Evolutionary conservation across 2,329 filamentous ascomycete genomes (phyloP), one percentile per base, ranked within the genome.

Genomic region (Aspergillus nomiae): DNA sequence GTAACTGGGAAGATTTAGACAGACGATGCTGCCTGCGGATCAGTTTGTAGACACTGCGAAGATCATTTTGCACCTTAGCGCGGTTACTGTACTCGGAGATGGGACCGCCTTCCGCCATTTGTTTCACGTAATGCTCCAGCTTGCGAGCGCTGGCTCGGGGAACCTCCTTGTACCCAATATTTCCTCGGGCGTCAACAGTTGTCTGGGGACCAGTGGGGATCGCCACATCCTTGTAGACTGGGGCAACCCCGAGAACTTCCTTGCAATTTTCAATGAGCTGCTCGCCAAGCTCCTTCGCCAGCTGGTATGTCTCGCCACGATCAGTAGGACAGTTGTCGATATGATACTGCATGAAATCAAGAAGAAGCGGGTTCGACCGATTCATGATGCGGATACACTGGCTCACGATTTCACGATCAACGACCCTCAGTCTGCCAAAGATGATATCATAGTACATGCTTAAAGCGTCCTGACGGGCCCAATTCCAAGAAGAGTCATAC

Each of bases 381-480:
- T 97, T 99, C 95, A 99, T 99, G 81, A 99, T 95, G 70, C 92
- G 91, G 74, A 99, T 98, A 82, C 95, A 99, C 78, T 94, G 94
- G 81, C 94, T 97, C 76, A 99, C 95, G 72, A 98, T 99, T 79
- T 99, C 95, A 67, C 95, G 92, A 74, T 99, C 95, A 46, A 99
- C 91, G 56, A 90, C 92, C 83, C 95, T 89, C 59, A 99, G 88
- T 65, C 95, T 89, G 63, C 95, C 95, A 73, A 99, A 99, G 75
- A 99, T 97, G 75, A 99, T 96, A 75, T 99, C 95, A 81, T 93
- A 99, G 84, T 95, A 99, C 94, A 99, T 99, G 83, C 87, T 95
- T 59, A 99, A 87, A 32, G 94, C 95, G 78, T 99, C 95, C 77
- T 99, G 95, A 58, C 95, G 90, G 65, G 93, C 95, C 95, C 95